phyloP scores from a whole-genome alignment of 352 stramenopile species.

The Phytopythium montanum region DNA sequence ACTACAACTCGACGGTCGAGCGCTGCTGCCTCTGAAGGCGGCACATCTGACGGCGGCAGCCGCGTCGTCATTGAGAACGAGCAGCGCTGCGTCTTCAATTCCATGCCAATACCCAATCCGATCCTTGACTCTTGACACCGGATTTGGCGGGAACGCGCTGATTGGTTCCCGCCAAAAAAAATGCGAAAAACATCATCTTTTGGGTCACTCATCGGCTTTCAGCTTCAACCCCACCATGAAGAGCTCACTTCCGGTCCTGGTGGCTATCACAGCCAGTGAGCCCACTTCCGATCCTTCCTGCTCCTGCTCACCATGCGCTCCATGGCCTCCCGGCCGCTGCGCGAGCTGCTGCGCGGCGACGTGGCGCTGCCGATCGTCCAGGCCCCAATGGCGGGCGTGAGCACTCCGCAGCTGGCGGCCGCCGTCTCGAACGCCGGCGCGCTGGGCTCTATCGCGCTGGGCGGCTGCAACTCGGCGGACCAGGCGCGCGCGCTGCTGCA shows the following conservation, averaged over 20 bases:
- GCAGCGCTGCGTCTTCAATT: no score
- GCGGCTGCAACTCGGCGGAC: slow-evolving; percentile 16
- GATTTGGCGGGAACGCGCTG: neutral
- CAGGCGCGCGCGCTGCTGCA: slow-evolving; percentile 30
- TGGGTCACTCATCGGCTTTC: slow-evolving; percentile 3
- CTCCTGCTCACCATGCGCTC: neutral
- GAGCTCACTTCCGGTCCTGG: no score
- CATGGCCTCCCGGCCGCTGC: neutral
- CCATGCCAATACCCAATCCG: no score
- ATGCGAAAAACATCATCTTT: neutral
- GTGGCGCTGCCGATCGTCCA: slow-evolving; percentile 5
- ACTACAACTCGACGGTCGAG: no score
- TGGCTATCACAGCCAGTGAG: no score
- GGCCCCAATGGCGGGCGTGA: slow-evolving; percentile 2
- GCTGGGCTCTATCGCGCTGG: slow-evolving; percentile 49
- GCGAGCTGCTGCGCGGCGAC: slow-evolving; percentile 2
- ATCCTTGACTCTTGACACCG: neutral
- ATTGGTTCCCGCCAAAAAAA: neutral
- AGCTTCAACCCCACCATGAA: neutral
- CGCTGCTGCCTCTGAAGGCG: no score
- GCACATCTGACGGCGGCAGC: no score
- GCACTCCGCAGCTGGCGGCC: slow-evolving; percentile 19
- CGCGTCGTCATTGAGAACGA: no score
- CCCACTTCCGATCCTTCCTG: neutral
- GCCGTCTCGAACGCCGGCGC: slow-evolving; percentile 35